Evolutionary conservation across 495 filamentous ascomycete species (phyloP).

Genomic region (Hypoxylon fuscum): DNA sequence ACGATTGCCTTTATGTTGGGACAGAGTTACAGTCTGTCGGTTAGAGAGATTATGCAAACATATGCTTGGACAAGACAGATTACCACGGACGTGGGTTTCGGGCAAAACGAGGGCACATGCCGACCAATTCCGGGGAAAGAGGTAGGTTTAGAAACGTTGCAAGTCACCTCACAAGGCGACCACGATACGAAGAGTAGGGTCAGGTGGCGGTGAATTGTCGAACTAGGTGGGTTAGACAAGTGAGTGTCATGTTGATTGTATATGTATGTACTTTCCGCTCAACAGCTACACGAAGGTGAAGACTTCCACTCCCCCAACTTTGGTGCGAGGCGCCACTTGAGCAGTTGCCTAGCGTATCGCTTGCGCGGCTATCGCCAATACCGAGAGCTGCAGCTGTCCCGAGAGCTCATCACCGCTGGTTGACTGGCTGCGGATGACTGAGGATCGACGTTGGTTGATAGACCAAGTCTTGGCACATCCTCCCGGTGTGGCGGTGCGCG

Average conservation of each 20-base stretch:
- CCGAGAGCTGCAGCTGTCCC: slow-evolving; percentile 32
- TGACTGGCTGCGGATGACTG: slow-evolving; percentile 21
- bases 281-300: not conserved
- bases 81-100: not conserved
- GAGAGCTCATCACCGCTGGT: not conserved
- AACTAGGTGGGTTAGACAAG: not conserved
- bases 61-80: not conserved
- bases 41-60: not conserved
- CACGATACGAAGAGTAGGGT: no score
- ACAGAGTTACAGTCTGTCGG: not conserved
- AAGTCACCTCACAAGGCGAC: not conserved
- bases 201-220: slow-evolving; percentile 1
- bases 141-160: not conserved
- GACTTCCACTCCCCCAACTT: not conserved
- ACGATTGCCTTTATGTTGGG: not conserved
- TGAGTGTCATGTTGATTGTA: not conserved
- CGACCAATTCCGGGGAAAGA: not conserved
- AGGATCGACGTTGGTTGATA: slow-evolving; percentile 22
- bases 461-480: slow-evolving; percentile 27
- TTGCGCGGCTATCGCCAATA: slow-evolving; percentile 23
- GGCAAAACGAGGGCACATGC: not conserved
- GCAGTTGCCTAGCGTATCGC: slow-evolving; percentile 23
- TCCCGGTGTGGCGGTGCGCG: slow-evolving; percentile 37
- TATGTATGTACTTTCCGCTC: not conserved
- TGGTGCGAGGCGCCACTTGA: slow-evolving; percentile 2